Percentiles rank a stretch among this genome's conserved stretches.
These are phyloP conservation scores for Podaxis carcinomalis DNA, from an alignment of 768 basidiomycete species.

Conservation along the genomic window DNA sequence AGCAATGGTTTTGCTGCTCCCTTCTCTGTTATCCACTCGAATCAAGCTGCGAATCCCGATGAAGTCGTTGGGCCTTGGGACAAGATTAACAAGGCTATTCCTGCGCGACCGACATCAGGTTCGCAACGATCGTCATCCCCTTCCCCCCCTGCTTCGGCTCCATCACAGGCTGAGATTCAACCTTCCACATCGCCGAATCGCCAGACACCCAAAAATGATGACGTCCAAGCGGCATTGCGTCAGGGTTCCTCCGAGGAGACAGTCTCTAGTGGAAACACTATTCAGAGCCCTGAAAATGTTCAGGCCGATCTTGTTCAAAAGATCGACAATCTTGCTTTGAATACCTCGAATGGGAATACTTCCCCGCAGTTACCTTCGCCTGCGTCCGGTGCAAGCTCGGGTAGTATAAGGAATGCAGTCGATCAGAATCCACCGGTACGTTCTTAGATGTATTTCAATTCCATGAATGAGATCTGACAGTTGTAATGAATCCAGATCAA, in stretches of 20 bases:
- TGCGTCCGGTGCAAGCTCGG: conserved; percentile 55
- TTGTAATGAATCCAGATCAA: conserved; percentile 58
- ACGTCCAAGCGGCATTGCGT: conserved; percentile 11
- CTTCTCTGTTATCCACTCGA: conserved; percentile 6
- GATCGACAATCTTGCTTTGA: conserved; percentile 48
- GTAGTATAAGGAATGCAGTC: conserved; percentile 41
- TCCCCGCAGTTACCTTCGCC: conserved; percentile 80
- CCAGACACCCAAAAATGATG: conserved; percentile 9
- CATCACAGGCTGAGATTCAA: conserved; percentile 1
- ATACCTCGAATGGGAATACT: conserved; percentile 47
- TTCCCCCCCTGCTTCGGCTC: background rate
- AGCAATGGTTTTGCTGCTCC: conserved; percentile 14
- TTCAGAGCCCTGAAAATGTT: conserved; percentile 15
- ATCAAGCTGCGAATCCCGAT: conserved; percentile 17
- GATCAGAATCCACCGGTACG: conserved; percentile 94
- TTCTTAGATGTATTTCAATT: conserved; percentile 12
- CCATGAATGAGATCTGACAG: conserved; percentile 9
- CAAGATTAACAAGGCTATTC: conserved; percentile 19
- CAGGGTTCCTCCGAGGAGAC: conserved; percentile 24
- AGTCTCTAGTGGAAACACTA: conserved; percentile 15
- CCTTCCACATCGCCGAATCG: conserved; percentile 11
- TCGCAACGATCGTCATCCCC: conserved; percentile 36
- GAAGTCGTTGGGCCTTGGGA: conserved; percentile 45
- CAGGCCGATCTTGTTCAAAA: conserved; percentile 33
- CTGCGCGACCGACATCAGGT: conserved; percentile 9